Percentiles rank a stretch among this genome's conserved stretches.
phyloP scores from a whole-genome alignment of 2,329 filamentous ascomycete genomes.

The Talaromyces sp. region DNA sequence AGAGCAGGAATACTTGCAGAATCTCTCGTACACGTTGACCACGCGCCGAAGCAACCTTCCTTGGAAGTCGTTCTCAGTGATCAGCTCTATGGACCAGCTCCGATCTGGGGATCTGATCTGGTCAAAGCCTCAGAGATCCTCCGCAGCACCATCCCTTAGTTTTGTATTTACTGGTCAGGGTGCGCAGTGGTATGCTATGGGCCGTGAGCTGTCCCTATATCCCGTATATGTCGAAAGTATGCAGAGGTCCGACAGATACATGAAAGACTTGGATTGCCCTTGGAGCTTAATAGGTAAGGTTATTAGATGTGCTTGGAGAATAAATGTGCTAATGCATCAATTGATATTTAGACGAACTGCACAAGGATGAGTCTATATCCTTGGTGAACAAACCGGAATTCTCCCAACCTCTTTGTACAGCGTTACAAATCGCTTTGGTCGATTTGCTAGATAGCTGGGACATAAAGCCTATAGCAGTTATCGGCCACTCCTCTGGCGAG shows the following conservation, averaged over 20 bases:
- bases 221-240: slow-evolving; percentile 11
- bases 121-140: too few relatives aligned
- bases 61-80: too few relatives aligned
- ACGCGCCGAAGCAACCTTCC: too few relatives aligned
- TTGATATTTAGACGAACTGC: slow-evolving; percentile 24
- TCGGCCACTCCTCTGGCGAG: slow-evolving; percentile 29
- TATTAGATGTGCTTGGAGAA: too few relatives aligned
- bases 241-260: slow-evolving; percentile 19
- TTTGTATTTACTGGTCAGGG: slow-evolving; percentile 15
- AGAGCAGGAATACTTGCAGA: too few relatives aligned
- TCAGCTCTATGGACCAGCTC: too few relatives aligned
- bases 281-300: too few relatives aligned
- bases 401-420: slow-evolving; percentile 25
- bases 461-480: slow-evolving; percentile 17
- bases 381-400: slow-evolving; percentile 15
- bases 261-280: slow-evolving; percentile 18
- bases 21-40: too few relatives aligned
- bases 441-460: slow-evolving; percentile 22
- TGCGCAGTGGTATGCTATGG: slow-evolving; percentile 14
- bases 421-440: slow-evolving; percentile 27
- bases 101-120: too few relatives aligned
- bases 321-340: slow-evolving; percentile 1
- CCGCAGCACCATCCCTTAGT: not conserved
- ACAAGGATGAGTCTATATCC: slow-evolving; percentile 6
- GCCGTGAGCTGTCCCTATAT: slow-evolving; percentile 16